A percentile compares a stretch with the other conserved stretches of the same genome.
These are phyloP conservation scores for Mucor plumbeus DNA, from an alignment of 371 early-diverging fungal species.

Conservation along the genomic window DNA sequence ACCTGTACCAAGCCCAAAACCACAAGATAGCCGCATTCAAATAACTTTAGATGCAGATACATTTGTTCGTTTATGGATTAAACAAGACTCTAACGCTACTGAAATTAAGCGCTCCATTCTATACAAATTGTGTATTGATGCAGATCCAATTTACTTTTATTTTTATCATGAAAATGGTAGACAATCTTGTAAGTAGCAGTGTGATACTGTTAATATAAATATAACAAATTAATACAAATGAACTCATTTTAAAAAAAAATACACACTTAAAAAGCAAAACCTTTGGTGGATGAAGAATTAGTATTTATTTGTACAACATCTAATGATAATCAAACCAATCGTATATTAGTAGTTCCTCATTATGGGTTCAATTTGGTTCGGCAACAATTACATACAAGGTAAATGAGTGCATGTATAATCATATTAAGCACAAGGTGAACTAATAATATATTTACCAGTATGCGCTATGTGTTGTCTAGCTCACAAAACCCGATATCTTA, in stretches of 20 bases:
- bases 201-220: background rate
- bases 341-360: slow-evolving; percentile 29
- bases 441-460: background rate
- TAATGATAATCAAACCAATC: slow-evolving; percentile 31
- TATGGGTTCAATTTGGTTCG: slow-evolving; percentile 18
- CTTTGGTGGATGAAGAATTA: slow-evolving; percentile 31
- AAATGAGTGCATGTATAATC: background rate
- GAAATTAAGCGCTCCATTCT: slow-evolving; percentile 27
- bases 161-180: slow-evolving; percentile 40
- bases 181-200: slow-evolving; percentile 25
- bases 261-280: slow-evolving; percentile 17
- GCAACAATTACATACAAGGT: slow-evolving; percentile 10
- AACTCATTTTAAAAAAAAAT: background rate
- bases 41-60: slow-evolving; percentile 38
- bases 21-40: slow-evolving; percentile 37
- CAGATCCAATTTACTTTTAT: slow-evolving; percentile 28
- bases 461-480: slow-evolving; percentile 9
- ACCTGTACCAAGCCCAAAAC: slow-evolving; percentile 17
- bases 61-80: slow-evolving; percentile 31
- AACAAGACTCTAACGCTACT: background rate
- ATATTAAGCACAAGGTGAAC: too few species aligned
- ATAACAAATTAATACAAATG: background rate
- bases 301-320: slow-evolving; percentile 32
- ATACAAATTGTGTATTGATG: slow-evolving; percentile 24
- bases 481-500: slow-evolving; percentile 12